A percentile compares a stretch with the other conserved stretches of the same genome.
Conservation (phyloP, 1,284 basidiomycete species). For the Pseudozyma tsukubaensis region DNA sequence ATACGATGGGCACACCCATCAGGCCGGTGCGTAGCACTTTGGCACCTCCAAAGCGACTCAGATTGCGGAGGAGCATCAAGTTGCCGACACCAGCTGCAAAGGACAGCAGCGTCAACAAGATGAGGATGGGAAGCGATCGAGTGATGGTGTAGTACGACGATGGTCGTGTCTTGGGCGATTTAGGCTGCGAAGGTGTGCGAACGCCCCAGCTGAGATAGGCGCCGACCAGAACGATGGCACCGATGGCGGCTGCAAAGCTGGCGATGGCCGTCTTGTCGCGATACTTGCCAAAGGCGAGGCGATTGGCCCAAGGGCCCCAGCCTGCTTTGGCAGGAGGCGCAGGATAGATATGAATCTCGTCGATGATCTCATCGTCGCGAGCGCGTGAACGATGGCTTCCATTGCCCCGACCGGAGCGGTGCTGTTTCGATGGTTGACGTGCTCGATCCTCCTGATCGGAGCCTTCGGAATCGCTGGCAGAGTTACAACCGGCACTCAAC, state of each 20-base stretch:
- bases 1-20: conserved; percentile 76
- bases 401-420: conserved; percentile 5
- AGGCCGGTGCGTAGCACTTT: conserved; percentile 51
- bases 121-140: conserved; percentile 84
- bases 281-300: conserved; percentile 55
- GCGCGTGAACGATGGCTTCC: conserved; percentile 1
- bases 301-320: conserved; percentile 53
- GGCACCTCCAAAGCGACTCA: conserved; percentile 48
- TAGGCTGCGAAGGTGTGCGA: conserved; percentile 39
- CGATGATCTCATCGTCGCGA: conserved; percentile 16
- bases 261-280: conserved; percentile 59
- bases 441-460: conserved; percentile 16
- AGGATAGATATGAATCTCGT: conserved; percentile 48
- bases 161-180: conserved; percentile 52
- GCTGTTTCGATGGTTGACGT: conserved; percentile 8
- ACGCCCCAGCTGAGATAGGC: conserved; percentile 41
- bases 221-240: conserved; percentile 47
- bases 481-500: conserved; percentile 16
- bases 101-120: conserved; percentile 80
- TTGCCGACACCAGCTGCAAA: conserved; percentile 82
- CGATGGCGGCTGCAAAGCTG: conserved; percentile 40
- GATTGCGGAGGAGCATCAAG: conserved; percentile 52
- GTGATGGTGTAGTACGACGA: conserved; percentile 73
- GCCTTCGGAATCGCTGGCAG: conserved; percentile 24
- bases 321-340: conserved; percentile 45